Percentiles rank a stretch among this genome's conserved stretches.
These are phyloP conservation scores for Chloranthus sessilifolius DNA, from an alignment of 164 flowering plant species.

Conservation along the genomic window DNA sequence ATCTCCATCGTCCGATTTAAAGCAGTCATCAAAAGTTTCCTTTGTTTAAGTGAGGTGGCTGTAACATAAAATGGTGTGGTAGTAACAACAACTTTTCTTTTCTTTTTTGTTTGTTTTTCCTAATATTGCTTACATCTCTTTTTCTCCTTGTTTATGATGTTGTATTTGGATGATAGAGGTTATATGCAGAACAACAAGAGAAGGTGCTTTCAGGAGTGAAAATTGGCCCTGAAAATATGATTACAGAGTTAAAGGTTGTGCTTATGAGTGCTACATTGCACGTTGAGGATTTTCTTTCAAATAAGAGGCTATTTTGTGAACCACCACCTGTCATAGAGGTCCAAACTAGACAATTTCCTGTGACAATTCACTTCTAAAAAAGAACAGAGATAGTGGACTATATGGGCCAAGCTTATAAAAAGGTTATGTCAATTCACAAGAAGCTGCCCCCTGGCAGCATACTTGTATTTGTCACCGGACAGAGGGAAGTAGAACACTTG, in stretches of 20 bases:
- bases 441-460: conserved; percentile 89
- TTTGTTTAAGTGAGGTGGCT: too few relatives aligned
- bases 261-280: conserved; percentile 98
- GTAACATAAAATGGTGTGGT: too few relatives aligned
- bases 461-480: conserved; percentile 95
- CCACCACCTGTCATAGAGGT: conserved; percentile 88
- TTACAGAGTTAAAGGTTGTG: conserved; percentile 69
- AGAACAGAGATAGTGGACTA: conserved; percentile 85
- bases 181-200: conserved; percentile 51
- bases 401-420: conserved; percentile 85
- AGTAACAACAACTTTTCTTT: too few relatives aligned
- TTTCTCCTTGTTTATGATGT: conserved; percentile 2
- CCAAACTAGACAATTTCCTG: conserved; percentile 82
- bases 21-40: too few relatives aligned
- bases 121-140: too few relatives aligned
- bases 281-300: conserved; percentile 80
- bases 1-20: too few relatives aligned
- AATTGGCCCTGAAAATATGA: conserved; percentile 35
- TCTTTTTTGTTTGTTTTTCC: background rate
- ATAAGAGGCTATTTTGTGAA: conserved; percentile 47
- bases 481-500: conserved; percentile 86
- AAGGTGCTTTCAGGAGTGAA: conserved; percentile 41
- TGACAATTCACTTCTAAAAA: conserved; percentile 70
- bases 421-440: conserved; percentile 81
- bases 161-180: conserved; percentile 33